phyloP scores from a whole-genome alignment of 1,284 basidiomycete genomes.

The Ustilago loliicola region DNA sequence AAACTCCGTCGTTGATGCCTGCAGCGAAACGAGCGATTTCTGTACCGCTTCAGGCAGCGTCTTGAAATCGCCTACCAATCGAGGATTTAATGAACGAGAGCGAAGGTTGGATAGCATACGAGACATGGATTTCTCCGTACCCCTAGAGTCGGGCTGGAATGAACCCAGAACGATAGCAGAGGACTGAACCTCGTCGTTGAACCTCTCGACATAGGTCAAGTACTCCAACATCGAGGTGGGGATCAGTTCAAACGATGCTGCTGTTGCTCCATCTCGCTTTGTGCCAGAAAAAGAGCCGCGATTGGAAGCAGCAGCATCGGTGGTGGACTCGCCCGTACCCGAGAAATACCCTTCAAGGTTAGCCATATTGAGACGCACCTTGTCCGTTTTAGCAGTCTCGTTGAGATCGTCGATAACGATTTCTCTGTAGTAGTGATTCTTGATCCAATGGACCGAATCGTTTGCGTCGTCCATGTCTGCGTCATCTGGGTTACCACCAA shows the following conservation, averaged over 20 bases:
- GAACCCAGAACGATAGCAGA: slow-evolving; percentile 14
- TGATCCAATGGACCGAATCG: slow-evolving; percentile 45
- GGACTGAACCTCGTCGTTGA: slow-evolving; percentile 9
- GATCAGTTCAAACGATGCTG: not conserved
- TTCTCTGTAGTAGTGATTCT: slow-evolving; percentile 75
- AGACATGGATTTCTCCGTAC: slow-evolving; percentile 12
- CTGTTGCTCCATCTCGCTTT: slow-evolving; percentile 57
- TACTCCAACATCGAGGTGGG: slow-evolving; percentile 21
- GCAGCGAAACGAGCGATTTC: slow-evolving; percentile 85
- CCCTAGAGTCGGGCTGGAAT: slow-evolving; percentile 9
- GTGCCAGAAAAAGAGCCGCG: not conserved
- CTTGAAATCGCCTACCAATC: slow-evolving; percentile 54
- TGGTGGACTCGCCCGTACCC: not conserved
- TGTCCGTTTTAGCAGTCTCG: slow-evolving; percentile 76
- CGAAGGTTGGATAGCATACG: slow-evolving; percentile 34
- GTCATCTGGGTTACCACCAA: slow-evolving; percentile 20
- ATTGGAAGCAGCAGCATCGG: not conserved
- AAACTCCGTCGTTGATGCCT: slow-evolving; percentile 94
- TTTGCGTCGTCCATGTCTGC: slow-evolving; percentile 22
- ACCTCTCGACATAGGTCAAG: slow-evolving; percentile 18
- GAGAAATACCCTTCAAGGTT: slow-evolving; percentile 49
- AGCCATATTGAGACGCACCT: slow-evolving; percentile 83
- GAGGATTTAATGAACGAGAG: slow-evolving; percentile 18
- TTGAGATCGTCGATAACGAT: slow-evolving; percentile 90
- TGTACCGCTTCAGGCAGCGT: slow-evolving; percentile 84